These are phyloP conservation scores for Hypericum perforatum DNA, from an alignment of 345 rosid genomes.

Conservation along the genomic window DNA sequence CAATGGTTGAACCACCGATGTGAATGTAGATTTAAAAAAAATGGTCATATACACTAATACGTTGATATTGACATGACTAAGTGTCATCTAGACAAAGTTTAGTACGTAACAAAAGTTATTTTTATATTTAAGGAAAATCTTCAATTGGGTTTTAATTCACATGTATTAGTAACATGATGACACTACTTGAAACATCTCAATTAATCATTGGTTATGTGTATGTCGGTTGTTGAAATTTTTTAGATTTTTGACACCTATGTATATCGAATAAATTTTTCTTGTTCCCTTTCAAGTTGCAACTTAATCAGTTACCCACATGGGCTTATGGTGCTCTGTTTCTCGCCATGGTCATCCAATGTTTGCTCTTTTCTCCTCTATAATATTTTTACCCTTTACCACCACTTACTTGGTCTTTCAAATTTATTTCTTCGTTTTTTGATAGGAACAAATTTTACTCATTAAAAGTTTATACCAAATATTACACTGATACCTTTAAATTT, in stretches of 20 bases:
- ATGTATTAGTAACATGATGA: constrained; percentile 9
- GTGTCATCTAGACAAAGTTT: constrained; percentile 14
- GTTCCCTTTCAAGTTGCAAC: constrained; percentile 32
- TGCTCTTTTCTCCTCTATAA: not conserved
- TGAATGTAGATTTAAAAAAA: not conserved
- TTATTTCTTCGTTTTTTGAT: too few species aligned
- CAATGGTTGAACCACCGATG: too few species aligned
- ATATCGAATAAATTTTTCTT: constrained; percentile 11
- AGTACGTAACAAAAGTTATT: constrained; percentile 11
- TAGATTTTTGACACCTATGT: constrained; percentile 1
- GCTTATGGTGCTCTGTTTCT: constrained; percentile 12
- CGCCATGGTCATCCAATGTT: not conserved
- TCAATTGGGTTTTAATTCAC: constrained; percentile 11
- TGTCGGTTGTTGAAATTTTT: constrained; percentile 23
- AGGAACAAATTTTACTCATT: too few species aligned
- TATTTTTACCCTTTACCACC: too few species aligned
- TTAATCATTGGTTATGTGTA: constrained; percentile 20
- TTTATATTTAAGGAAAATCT: not conserved
- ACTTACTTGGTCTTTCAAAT: too few species aligned
- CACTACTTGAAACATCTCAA: not conserved
- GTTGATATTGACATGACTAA: constrained; percentile 23
- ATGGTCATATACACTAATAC: not conserved
- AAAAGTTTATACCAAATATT: too few species aligned
- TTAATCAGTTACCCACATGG: constrained; percentile 27
- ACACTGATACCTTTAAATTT: too few species aligned